Base-by-base conservation (phyloP, 352 stramenopile species). In the Lagenidium sp. region DNA sequence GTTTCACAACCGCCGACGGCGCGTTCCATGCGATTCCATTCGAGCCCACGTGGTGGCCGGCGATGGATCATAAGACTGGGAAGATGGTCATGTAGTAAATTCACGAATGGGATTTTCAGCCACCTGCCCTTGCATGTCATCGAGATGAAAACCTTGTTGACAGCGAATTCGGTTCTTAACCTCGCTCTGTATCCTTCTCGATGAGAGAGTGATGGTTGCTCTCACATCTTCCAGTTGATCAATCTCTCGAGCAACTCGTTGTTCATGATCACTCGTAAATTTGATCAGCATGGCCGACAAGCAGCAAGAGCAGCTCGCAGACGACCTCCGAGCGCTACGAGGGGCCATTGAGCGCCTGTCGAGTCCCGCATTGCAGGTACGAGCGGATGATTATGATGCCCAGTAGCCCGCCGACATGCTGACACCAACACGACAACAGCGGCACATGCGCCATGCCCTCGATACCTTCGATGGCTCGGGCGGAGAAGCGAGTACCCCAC, bases 1-100 rank as follows among this genome's bases (percentile, higher is more conserved):
- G 75, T 28, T 90, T 90, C 34, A 63, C 60, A 31, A 88, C 77
- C 2, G 53, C 65, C 4, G 72, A 90, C 26, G 79, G 76, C 34
- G 55, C 59, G 3, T 89, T 86, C 49, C 57, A 81, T 24, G 78
- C 63, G 12, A 53, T 91, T 19, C 81, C 81, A 26, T 90, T 72
- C 44, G 60, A 85, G 49, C 81, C 81, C 1, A 56, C 59, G 16
- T 93, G 81, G 81, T 93, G 81, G 81, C 65, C 72, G 18, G 11
- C 57, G 24, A 34, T 93, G n/a, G 73, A 93, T 31, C 35, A 58
- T 13, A 76, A 64, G 47, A 85, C 76, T 2, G 81, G 81, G 44
- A 93, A 93, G 41, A 79, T 87, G 70, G 34, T 67, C 44, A 24
- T 90, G 12, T 85, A 65, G 51, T 18, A 30, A 39, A 11, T 6